Evolutionary conservation across 495 filamentous ascomycete genomes (phyloP).

Genomic region (Penicillium malachiteum): DNA sequence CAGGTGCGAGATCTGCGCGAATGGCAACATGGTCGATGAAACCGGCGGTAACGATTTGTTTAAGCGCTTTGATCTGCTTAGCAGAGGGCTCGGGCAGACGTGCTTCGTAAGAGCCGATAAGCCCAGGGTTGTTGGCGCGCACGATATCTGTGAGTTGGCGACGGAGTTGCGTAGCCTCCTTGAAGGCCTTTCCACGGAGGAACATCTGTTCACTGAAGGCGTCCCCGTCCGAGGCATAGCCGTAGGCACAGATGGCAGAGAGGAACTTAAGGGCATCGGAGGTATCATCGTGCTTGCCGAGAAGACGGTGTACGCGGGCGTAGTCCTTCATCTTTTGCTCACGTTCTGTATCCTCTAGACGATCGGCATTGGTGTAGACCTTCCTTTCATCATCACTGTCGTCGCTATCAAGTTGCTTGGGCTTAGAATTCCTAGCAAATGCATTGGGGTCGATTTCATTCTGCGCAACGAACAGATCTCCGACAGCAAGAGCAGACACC

Average conservation of each 20-base stretch:
- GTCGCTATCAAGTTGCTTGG: constrained; percentile 31
- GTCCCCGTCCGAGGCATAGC: constrained; percentile 67
- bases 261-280: constrained; percentile 90
- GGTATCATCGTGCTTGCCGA: constrained; percentile 76
- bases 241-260: constrained; percentile 78
- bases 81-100: constrained; percentile 67
- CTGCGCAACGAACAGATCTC: constrained; percentile 84
- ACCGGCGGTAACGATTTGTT: constrained; percentile 86
- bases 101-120: constrained; percentile 56
- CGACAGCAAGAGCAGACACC: constrained; percentile 83
- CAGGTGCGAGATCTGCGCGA: constrained; percentile 78
- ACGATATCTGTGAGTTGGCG: constrained; percentile 80
- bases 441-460: constrained; percentile 64
- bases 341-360: constrained; percentile 65
- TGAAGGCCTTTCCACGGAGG: constrained; percentile 78
- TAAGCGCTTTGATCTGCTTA: constrained; percentile 75
- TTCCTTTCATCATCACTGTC: constrained; percentile 20
- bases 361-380: constrained; percentile 64
- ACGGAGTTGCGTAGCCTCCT: constrained; percentile 80
- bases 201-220: constrained; percentile 79
- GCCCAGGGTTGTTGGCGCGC: constrained; percentile 67
- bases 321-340: constrained; percentile 67
- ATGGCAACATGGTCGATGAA: constrained; percentile 97
- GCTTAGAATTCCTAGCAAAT: neutral
- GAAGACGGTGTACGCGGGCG: constrained; percentile 70